Base-by-base conservation (phyloP, 805 yeast species). In the Myxozyma neotropica region DNA sequence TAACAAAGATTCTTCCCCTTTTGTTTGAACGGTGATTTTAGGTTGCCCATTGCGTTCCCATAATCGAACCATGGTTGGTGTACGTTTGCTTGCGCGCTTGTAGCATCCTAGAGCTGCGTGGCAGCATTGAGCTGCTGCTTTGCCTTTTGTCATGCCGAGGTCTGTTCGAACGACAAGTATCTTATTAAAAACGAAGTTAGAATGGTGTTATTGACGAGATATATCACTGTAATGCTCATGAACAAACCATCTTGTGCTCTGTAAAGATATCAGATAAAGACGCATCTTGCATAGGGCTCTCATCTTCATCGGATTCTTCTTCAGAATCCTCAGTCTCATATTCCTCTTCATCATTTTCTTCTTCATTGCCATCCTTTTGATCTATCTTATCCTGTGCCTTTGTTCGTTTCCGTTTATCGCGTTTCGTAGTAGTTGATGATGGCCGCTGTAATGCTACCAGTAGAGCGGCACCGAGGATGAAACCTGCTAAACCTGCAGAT, bases 81-180 rank as follows among this genome's bases (percentile, higher is more conserved):
- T 85, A 63, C 83, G 81, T 3, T 80, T 77, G 4, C 78, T 80
- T 1, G 83, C 77, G 26, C 70, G 66, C 69, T 88, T 85, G 74
- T 88, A 94, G 67, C 94, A 84, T 0, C 94, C 92, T 35, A 94
- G 79, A 0, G 98, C 95, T n/a, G 99, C 99, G 76, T 94, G 99
- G 39, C 91, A 86, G 73, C 98, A 93, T 71, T 94, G 99, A 4
- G 99, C 99, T 3, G 98, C 97, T 1, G 89, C 86, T 71, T 94
- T 94, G 23, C 99, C 99, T 74, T 89, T 90, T 33, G 87, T 84
- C 98, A 94, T 94, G 44, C 84, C 86, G 61, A 94, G 76, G 72
- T 94, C 99, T 29, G 86, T 88, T 61, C 99, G 83, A 3, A 94
- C 90, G 2, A 91, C 84, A 26, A 94, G 77, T 0, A 94, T 91